Percentiles rank a stretch among this genome's conserved stretches.
phyloP scores from a whole-genome alignment of 2,329 filamentous ascomycete genomes.

The Aspergillus arachidicola region DNA sequence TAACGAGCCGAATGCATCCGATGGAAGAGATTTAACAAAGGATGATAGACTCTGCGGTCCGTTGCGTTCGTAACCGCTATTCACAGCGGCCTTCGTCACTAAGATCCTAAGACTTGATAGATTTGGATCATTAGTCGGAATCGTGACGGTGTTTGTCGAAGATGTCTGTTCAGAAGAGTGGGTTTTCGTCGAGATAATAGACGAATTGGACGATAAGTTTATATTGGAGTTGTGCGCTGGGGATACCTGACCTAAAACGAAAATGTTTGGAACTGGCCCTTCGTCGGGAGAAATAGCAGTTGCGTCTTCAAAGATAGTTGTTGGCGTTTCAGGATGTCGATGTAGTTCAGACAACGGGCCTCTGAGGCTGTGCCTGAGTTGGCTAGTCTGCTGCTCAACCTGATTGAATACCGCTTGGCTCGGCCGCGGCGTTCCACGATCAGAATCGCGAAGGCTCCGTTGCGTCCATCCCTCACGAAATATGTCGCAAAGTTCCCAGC shows the following conservation, averaged over 20 bases:
- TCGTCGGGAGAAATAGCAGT: conserved; percentile 82
- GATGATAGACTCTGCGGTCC: conserved; percentile 62
- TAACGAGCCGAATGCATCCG: conserved; percentile 75
- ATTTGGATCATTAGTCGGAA: conserved; percentile 69
- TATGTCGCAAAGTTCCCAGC: conserved; percentile 92
- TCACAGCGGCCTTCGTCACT: conserved; percentile 82
- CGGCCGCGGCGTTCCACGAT: conserved; percentile 81
- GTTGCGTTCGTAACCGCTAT: conserved; percentile 74
- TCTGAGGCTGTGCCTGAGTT: conserved; percentile 38
- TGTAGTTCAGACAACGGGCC: conserved; percentile 30
- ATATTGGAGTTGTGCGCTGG: conserved; percentile 47
- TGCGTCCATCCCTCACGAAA: conserved; percentile 93
- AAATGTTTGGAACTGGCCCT: conserved; percentile 79
- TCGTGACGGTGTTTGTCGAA: conserved; percentile 48
- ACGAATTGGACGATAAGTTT: conserved; percentile 77
- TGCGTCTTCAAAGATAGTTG: conserved; percentile 92
- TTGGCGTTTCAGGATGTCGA: conserved; percentile 77
- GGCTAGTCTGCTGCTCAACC: conserved; percentile 51
- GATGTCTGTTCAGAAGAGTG: conserved; percentile 59
- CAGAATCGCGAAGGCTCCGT: conserved; percentile 65
- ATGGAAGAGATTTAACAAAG: conserved; percentile 75
- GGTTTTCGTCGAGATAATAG: conserved; percentile 77
- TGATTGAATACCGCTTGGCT: conserved; percentile 76
- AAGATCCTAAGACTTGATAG: conserved; percentile 76
- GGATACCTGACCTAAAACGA: conserved; percentile 75